Conservation (phyloP, 1,139 yeast species). For the Hyphopichia fennica region DNA sequence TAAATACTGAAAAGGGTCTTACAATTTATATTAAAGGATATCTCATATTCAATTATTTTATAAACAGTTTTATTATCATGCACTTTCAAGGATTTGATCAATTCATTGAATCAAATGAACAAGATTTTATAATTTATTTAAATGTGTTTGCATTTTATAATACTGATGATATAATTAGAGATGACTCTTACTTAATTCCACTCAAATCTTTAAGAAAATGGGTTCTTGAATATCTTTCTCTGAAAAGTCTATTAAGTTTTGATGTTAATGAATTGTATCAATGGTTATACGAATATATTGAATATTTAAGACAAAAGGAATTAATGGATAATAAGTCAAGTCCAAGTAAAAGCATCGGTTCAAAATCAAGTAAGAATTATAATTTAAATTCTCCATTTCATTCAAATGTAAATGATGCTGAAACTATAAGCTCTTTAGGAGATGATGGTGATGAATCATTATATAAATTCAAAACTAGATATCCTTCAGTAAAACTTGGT, state of each 20-base stretch:
- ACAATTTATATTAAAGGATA: conserved; percentile 38
- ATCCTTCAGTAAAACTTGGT: conserved; percentile 2
- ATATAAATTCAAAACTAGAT: conserved; percentile 3
- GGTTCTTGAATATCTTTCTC: conserved; percentile 31
- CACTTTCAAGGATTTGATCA: conserved; percentile 47
- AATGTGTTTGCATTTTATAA: conserved; percentile 46
- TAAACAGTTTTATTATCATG: conserved; percentile 44
- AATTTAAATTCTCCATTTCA: neutral
- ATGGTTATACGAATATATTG: conserved; percentile 46
- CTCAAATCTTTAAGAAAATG: conserved; percentile 25
- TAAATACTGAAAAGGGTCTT: conserved; percentile 18
- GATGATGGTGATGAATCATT: conserved; percentile 4
- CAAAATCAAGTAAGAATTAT: neutral
- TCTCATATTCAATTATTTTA: conserved; percentile 44
- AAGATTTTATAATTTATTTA: conserved; percentile 45
- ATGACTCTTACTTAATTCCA: conserved; percentile 21
- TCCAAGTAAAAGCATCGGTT: neutral
- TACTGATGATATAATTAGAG: conserved; percentile 25
- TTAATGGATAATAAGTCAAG: neutral
- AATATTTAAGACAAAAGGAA: conserved; percentile 37
- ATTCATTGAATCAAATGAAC: conserved; percentile 38
- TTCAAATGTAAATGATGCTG: neutral
- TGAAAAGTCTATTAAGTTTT: conserved; percentile 33
- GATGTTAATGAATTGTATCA: conserved; percentile 37
- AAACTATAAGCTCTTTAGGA: neutral